Evolutionary conservation across 2,329 filamentous ascomycete species (phyloP), one percentile per base, ranked within the genome.

Genomic region (Nothopassalora personata): DNA sequence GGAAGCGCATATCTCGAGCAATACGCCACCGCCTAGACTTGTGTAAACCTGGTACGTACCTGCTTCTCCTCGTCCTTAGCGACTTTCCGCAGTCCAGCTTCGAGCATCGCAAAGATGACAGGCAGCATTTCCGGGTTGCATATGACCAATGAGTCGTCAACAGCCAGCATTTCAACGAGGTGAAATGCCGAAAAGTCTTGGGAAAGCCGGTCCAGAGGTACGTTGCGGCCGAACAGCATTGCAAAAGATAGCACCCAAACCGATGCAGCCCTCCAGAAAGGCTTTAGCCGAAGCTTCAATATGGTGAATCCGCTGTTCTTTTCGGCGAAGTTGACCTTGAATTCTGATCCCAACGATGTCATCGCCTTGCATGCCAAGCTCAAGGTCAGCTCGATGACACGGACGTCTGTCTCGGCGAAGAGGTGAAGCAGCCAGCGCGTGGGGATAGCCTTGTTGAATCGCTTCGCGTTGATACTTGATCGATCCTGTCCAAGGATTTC

Each of bases 361-460:
- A 99, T 79, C 3, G 97, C 81, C 39, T 91, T 86, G 27, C 91
- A 87, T 27, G 99, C 78, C 54, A 99, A 93, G 69, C 89, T 92
- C 65, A 86, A 83, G 13, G 90, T 90, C 54, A 91, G 83, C 13
- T 91, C 81, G 10, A 97, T 88, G 23, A 96, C 87, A 65, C 91
- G 88, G 5, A 89, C 82, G 60, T 97, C 89, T 61, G 90, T 85
- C 71, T 97, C 92, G 7, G 90, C 90, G 53, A 97, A 81, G 13
- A 99, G 83, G 73, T 97, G 96, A 13, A 99, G 78, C 4, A 74
- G 64, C 71, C 71, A 74, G 82, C 96, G 96, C 67, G 96, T 96
- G 23, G 93, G 97, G 8, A 99, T 93, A 1, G 93, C 95, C 70
- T 88, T 89, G 5, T 91, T 90, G 78, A 99, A 97, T 67, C 91